phyloP scores from a whole-genome alignment of 352 stramenopile species.

The Phytopythium delawarense region DNA sequence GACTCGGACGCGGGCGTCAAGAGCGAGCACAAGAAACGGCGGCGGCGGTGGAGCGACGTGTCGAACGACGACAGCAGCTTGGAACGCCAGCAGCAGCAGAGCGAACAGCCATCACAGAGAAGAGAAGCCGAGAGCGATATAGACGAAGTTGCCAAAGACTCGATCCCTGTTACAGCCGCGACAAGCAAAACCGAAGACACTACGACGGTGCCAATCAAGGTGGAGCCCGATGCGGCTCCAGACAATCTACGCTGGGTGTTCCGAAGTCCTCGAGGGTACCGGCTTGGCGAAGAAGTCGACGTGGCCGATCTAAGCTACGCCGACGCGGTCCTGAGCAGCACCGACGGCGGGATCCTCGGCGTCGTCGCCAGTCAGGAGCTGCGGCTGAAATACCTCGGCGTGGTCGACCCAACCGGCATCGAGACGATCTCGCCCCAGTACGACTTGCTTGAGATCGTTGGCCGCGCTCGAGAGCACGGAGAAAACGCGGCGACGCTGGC shows the following conservation, averaged over 20 bases:
- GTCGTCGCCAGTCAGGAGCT: constrained; percentile 68
- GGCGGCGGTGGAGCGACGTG: constrained; percentile 8
- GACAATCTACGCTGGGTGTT: constrained; percentile 49
- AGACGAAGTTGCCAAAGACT: neutral
- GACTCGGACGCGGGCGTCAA: neutral
- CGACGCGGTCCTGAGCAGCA: constrained; percentile 40
- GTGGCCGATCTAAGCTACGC: constrained; percentile 46
- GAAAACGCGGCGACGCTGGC: constrained; percentile 59
- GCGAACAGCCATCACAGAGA: neutral
- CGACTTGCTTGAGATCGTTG: constrained; percentile 78
- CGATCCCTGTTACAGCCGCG: neutral
- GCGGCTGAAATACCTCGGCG: constrained; percentile 63
- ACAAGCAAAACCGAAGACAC: neutral
- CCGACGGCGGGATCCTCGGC: constrained; percentile 48
- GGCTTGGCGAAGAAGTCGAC: constrained; percentile 56
- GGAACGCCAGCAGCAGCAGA: neutral
- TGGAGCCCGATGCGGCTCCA: constrained; percentile 14
- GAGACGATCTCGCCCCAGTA: constrained; percentile 68
- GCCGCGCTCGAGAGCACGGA: constrained; percentile 45
- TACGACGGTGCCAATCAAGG: constrained; percentile 11
- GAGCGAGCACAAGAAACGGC: constrained; percentile 5
- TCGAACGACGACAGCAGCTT: neutral
- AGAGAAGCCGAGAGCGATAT: constrained; percentile 3
- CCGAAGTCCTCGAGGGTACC: constrained; percentile 60
- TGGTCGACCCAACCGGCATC: constrained; percentile 43